Evolutionary conservation across 441 rosid species (phyloP).

Genomic region (Metrosideros polymorpha): DNA sequence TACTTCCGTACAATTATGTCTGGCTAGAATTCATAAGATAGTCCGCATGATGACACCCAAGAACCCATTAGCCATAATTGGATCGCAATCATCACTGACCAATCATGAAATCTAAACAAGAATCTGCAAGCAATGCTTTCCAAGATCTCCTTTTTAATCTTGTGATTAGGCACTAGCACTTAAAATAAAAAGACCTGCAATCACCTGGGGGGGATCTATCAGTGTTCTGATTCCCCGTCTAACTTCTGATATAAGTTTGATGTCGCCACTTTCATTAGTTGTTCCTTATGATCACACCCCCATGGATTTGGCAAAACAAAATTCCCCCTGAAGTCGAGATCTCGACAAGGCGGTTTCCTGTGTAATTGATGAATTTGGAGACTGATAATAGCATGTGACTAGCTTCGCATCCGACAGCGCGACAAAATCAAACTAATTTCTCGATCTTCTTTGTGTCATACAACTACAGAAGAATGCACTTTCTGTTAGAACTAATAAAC

Average conservation of each 20-base stretch:
- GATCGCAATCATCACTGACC: not conserved
- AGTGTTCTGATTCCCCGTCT: not conserved
- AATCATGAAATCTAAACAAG: not conserved
- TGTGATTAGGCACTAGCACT: not conserved
- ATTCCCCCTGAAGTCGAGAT: not conserved
- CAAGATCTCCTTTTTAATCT: not conserved
- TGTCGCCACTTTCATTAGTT: not conserved
- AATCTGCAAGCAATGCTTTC: not conserved
- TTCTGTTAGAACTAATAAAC: not conserved
- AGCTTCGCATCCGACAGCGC: not conserved
- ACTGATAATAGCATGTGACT: not conserved
- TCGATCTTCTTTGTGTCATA: not conserved
- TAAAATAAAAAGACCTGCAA: not conserved
- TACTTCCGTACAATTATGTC: not conserved
- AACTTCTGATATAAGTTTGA: not conserved
- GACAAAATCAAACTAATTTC: not conserved
- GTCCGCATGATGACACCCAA: not conserved
- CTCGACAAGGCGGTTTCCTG: not conserved
- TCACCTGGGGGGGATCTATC: not conserved
- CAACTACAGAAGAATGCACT: not conserved
- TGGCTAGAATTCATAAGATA: not conserved
- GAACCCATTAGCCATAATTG: not conserved
- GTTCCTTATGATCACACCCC: not conserved
- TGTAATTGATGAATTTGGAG: not conserved
- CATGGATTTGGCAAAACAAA: not conserved